Evolutionary conservation across 2,329 filamentous ascomycete species (phyloP).

Genomic region (Dactylellina parvicollis): DNA sequence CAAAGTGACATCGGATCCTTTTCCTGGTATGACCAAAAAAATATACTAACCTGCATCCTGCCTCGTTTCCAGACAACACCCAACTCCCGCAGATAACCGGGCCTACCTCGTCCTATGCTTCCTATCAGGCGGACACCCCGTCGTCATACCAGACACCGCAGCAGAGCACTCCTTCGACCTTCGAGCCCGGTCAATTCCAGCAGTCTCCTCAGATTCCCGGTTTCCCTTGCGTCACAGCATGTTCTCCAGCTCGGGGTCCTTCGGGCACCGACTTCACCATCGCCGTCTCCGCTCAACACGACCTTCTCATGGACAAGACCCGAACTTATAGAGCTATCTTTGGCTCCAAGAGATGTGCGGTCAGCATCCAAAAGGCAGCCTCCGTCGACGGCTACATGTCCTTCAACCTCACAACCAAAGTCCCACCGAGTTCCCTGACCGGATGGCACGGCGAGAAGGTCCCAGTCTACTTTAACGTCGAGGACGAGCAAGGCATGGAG

Average conservation of each 20-base stretch:
- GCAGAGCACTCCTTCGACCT: conserved; percentile 63
- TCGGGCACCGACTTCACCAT: conserved; percentile 77
- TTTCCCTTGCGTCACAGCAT: conserved; percentile 73
- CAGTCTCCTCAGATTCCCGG: conserved; percentile 74
- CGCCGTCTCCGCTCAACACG: conserved; percentile 82
- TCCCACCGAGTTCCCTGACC: conserved; percentile 72
- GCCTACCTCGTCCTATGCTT: conserved; percentile 45
- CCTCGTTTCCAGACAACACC: conserved; percentile 50
- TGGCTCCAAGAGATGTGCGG: conserved; percentile 78
- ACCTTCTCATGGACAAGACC: conserved; percentile 66
- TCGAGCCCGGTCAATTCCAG: conserved; percentile 71
- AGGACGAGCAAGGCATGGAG: conserved; percentile 67
- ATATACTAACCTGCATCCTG: conserved; percentile 14
- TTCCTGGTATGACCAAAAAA: conserved; percentile 14
- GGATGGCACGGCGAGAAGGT: conserved; percentile 68
- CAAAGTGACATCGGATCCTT: conserved; percentile 48
- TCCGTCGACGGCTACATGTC: conserved; percentile 67
- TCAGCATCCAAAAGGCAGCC: conserved; percentile 67
- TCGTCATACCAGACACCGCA: conserved; percentile 59
- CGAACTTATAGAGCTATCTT: conserved; percentile 76
- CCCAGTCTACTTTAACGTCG: conserved; percentile 70
- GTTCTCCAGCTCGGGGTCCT: conserved; percentile 74
- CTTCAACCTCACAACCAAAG: conserved; percentile 77
- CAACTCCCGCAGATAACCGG: conserved; percentile 54
- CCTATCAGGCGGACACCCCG: conserved; percentile 44